These are phyloP conservation scores for Quercus cerris DNA, from an alignment of 306 rosid genomes.

Conservation along the genomic window DNA sequence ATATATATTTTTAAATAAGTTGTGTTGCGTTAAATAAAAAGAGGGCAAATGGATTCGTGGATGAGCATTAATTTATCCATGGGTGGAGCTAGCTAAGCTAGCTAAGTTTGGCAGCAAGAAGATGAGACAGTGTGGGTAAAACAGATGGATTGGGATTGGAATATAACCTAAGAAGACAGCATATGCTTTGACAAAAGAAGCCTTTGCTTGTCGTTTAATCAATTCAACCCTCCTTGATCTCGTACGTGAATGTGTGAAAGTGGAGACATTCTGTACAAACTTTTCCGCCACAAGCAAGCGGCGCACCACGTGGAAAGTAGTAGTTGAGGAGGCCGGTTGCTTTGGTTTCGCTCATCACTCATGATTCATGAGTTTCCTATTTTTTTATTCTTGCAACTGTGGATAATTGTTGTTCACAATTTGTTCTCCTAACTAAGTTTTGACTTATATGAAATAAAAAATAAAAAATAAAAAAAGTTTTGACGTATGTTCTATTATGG, in stretches of 20 bases:
- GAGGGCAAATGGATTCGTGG: no score
- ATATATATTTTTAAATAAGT: no score
- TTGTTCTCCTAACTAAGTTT: background rate
- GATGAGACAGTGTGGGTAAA: background rate
- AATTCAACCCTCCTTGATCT: background rate
- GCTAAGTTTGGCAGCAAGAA: background rate
- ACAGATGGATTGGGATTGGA: background rate
- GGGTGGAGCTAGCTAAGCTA: background rate
- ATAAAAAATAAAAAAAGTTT: no score
- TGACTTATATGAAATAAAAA: no score
- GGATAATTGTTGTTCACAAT: no score
- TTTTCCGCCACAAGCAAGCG: background rate
- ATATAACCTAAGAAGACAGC: background rate
- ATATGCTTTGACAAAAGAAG: background rate
- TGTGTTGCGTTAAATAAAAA: no score
- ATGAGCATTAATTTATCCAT: background rate
- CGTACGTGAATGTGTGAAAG: background rate
- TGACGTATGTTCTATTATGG: no score
- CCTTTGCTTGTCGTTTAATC: background rate
- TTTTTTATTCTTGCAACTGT: no score
- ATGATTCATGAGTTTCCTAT: no score
- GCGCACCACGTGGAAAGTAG: background rate
- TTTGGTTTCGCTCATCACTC: background rate
- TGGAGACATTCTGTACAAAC: background rate
- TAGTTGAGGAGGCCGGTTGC: background rate